Base-by-base conservation (phyloP, 2,329 filamentous ascomycete genomes). In the Dactylellina haptotyla region DNA sequence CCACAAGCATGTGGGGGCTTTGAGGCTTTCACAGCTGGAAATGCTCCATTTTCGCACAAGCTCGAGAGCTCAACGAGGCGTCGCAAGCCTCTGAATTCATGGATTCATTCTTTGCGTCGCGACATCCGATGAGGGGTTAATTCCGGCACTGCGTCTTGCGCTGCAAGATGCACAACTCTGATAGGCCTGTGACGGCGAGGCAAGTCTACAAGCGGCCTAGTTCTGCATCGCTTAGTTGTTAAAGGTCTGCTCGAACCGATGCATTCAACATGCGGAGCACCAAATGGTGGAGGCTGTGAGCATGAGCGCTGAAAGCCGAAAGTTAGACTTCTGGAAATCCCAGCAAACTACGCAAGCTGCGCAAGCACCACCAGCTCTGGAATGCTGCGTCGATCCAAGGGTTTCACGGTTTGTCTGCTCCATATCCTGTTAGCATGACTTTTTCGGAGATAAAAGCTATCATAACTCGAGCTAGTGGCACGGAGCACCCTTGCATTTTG, bases 211-310 rank as follows among this genome's bases (percentile, higher is more conserved):
- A 43, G 39, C 39, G 39, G 25, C 12, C 30, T 32, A 41, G 37
- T 26, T 6, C 14, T 41, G 37, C 37, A 6, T 5, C 14, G 14
- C 37, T 16, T 16, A n/a, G 14, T n/a, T 41, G 4, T n/a, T 16
- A 12, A n/a, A 12, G 37, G 3, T n/a, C 32, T 23, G 20, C 26
- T 57, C 53, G 39, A 67, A 67, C 53, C 53, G 56, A 69, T 56
- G 45, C 32, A 25, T 10, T 32, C 12, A 10, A 30, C n/a, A 1
- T n/a, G n/a, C 26, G 20, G n/a, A 26, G 32, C 48, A 66, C 26
- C 9, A 46, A 63, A 63, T 58, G 65, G 65, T 70, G 65, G 65
- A 70, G 65, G 65, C 65, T 70, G 65, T 70, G 65, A 69, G 46
- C 28, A 51, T 30, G 30, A 37, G 26, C 62, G 41, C 51, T 43